Conservation (phyloP, 306 rosid species). For the Medicago truncatula region DNA sequence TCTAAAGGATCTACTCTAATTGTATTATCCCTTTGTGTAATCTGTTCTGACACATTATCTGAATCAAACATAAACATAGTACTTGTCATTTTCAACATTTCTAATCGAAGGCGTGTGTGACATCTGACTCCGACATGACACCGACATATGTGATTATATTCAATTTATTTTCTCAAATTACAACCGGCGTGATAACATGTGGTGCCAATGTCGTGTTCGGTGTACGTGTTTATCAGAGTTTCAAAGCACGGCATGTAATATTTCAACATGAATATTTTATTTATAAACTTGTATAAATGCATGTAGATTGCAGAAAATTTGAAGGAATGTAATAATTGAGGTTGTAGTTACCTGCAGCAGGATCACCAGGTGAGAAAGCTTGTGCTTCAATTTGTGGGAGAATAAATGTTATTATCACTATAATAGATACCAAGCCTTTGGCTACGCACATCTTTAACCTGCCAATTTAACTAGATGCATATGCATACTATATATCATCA, state of each 20-base stretch:
- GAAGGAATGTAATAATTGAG: not conserved
- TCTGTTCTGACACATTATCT: slow-evolving; percentile 44
- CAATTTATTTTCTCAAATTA: not conserved
- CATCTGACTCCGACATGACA: not conserved
- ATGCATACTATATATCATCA: not conserved
- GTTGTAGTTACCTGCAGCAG: slow-evolving; percentile 45
- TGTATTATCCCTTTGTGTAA: slow-evolving; percentile 53
- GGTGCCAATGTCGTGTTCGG: not conserved
- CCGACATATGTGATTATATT: not conserved
- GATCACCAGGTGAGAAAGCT: slow-evolving; percentile 38
- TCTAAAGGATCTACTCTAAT: slow-evolving; percentile 74
- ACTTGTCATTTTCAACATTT: slow-evolving; percentile 17
- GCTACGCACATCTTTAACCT: slow-evolving; percentile 50
- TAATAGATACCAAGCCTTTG: slow-evolving; percentile 11
- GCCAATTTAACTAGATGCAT: slow-evolving; percentile 14
- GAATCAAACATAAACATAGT: slow-evolving; percentile 43
- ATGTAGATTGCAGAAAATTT: not conserved
- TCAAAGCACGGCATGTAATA: not conserved
- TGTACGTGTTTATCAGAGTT: not conserved
- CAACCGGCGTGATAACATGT: too few species aligned
- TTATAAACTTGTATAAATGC: too few species aligned
- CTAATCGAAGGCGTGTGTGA: not conserved
- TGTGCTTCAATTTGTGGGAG: slow-evolving; percentile 54
- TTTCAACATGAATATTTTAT: too few species aligned
- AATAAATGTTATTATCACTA: slow-evolving; percentile 43